These are phyloP conservation scores for Salpingoeca rosetta DNA, from an alignment of 78 protist genomes.

Conservation along the genomic window DNA sequence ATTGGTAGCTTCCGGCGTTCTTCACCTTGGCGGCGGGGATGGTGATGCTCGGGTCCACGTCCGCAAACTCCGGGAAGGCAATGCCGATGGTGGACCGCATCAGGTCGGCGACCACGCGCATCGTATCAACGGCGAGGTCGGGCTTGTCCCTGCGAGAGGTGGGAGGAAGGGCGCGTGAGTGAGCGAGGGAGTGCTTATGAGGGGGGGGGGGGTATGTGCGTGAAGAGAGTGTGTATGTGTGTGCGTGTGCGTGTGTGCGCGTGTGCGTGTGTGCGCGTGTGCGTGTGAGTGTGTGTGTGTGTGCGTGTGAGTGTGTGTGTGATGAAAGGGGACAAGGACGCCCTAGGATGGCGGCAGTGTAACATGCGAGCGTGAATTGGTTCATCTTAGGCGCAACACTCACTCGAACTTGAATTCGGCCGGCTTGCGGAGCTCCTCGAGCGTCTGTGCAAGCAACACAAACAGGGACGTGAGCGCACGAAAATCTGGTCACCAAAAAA, in stretches of 20 bases:
- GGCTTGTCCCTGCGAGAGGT: not conserved
- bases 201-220: too few species aligned
- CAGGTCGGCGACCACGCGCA: not conserved
- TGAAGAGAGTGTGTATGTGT: too few species aligned
- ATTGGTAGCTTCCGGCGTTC: not conserved
- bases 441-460: not conserved
- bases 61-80: not conserved
- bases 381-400: not conserved
- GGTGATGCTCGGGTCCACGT: not conserved
- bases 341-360: too few species aligned
- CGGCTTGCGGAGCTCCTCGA: not conserved
- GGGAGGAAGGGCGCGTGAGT: too few species aligned
- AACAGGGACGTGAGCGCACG: not conserved
- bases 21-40: conserved; percentile 1
- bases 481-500: not conserved
- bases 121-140: not conserved
- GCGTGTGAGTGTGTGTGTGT: too few species aligned
- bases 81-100: not conserved
- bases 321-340: too few species aligned
- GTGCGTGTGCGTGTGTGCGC: too few species aligned
- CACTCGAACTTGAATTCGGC: not conserved
- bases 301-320: too few species aligned
- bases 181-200: too few species aligned
- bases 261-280: too few species aligned
- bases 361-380: not conserved